A percentile compares a stretch with the other conserved stretches of the same genome.
Evolutionary conservation across 257 asterid genomes (phyloP).

Genomic region (Nicotiana tomentosiformis): DNA sequence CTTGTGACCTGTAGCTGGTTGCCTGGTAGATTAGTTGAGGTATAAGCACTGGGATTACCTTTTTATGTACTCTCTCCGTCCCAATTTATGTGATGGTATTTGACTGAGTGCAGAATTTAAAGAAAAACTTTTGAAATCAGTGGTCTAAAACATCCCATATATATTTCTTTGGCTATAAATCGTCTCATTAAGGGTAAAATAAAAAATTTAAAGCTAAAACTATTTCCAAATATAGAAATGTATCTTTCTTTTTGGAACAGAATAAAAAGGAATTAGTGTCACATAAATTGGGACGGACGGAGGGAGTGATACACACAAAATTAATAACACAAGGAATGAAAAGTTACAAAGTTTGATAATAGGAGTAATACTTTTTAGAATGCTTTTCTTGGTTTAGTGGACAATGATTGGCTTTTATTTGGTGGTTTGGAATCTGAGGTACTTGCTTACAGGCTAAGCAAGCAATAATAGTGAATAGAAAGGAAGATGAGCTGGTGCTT

Average conservation of each 20-base stretch:
- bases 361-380: not conserved
- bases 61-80: not conserved
- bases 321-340: not conserved
- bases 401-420: constrained; percentile 26
- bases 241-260: too few species aligned
- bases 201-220: too few species aligned
- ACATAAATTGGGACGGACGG: too few species aligned
- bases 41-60: not conserved
- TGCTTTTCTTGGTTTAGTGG: constrained; percentile 20
- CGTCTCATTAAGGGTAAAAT: too few species aligned
- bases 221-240: too few species aligned
- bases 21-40: not conserved
- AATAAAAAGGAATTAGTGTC: too few species aligned
- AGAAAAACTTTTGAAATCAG: too few species aligned
- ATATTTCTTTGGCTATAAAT: too few species aligned
- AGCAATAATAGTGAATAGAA: constrained; percentile 24
- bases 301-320: not conserved
- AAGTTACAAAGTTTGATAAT: not conserved
- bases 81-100: too few species aligned
- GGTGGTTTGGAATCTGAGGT: constrained; percentile 41
- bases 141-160: too few species aligned
- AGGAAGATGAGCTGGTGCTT: not conserved
- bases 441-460: constrained; percentile 61
- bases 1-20: not conserved
- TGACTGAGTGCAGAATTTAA: too few species aligned